phyloP scores from a whole-genome alignment of 2,329 filamentous ascomycete genomes.

The Colletotrichum orbiculare region DNA sequence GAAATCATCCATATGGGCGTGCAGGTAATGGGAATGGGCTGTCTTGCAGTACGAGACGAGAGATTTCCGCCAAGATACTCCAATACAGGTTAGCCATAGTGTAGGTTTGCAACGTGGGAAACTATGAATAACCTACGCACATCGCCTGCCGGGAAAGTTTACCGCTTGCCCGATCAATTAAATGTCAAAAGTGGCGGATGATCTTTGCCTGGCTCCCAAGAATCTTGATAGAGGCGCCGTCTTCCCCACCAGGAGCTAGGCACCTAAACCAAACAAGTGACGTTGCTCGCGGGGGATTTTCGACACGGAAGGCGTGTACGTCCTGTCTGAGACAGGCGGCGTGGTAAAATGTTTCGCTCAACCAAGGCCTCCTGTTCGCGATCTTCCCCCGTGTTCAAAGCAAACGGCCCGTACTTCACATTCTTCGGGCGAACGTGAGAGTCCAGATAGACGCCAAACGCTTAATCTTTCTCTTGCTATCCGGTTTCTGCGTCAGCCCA shows the following conservation, averaged over 20 bases:
- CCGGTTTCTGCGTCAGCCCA: no score
- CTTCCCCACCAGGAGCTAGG: constrained; percentile 2
- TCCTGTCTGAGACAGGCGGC: constrained; percentile 8
- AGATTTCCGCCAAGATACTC: neutral
- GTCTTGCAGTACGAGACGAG: neutral
- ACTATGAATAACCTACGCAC: constrained; percentile 12
- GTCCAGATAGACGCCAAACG: no score
- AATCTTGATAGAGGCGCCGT: neutral
- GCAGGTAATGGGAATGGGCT: neutral
- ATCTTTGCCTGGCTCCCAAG: constrained; percentile 1
- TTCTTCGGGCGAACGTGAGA: no score
- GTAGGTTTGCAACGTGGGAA: constrained; percentile 1
- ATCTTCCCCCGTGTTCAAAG: neutral
- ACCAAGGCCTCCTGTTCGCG: neutral
- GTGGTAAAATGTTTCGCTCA: neutral
- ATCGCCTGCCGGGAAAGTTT: neutral
- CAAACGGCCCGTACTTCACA: no score
- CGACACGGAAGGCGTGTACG: constrained; percentile 2
- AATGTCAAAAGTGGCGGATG: neutral
- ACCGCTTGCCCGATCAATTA: neutral
- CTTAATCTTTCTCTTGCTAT: no score
- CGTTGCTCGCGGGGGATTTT: constrained; percentile 5
- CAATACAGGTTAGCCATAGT: neutral
- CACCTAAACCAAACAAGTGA: neutral
- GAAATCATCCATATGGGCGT: neutral